A percentile compares a stretch with the other conserved stretches of the same genome.
Evolutionary conservation across 345 rosid species (phyloP).

Genomic region (Microcos paniculata): DNA sequence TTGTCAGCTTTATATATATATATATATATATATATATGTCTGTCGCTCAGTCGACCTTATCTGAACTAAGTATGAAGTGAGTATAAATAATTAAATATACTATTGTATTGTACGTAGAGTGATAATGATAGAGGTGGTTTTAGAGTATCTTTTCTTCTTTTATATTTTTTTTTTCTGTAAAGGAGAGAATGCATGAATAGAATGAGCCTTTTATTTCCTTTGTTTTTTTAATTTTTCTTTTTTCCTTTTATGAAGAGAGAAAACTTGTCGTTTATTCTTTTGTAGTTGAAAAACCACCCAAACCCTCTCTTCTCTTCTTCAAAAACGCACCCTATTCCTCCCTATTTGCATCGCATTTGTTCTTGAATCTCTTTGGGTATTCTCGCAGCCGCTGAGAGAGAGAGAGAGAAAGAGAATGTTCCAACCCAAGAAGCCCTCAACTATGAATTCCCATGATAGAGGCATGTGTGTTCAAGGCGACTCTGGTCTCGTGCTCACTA

Average conservation of each 20-base stretch:
- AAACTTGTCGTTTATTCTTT: constrained; percentile 26
- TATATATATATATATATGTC: too few species aligned
- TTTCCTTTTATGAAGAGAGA: constrained; percentile 15
- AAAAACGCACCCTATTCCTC: constrained; percentile 91
- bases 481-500: constrained; percentile 98
- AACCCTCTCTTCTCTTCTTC: constrained; percentile 35
- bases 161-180: not conserved
- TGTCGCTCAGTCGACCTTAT: too few species aligned
- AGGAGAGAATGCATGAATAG: constrained; percentile 19
- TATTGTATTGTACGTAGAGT: too few species aligned
- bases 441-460: constrained; percentile 90
- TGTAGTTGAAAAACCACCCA: not conserved
- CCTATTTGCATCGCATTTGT: constrained; percentile 89
- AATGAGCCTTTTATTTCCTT: not conserved
- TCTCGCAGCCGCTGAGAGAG: constrained; percentile 27
- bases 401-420: constrained; percentile 62
- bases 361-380: constrained; percentile 58
- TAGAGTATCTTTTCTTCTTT: constrained; percentile 20
- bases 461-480: constrained; percentile 97
- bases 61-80: too few species aligned
- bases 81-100: too few species aligned
- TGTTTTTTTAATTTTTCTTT: not conserved
- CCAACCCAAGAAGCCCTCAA: constrained; percentile 89
- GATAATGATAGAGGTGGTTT: too few species aligned
- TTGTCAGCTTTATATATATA: too few species aligned